Base-by-base conservation (phyloP, 768 basidiomycete genomes). In the Gloeostereum incarnatum region DNA sequence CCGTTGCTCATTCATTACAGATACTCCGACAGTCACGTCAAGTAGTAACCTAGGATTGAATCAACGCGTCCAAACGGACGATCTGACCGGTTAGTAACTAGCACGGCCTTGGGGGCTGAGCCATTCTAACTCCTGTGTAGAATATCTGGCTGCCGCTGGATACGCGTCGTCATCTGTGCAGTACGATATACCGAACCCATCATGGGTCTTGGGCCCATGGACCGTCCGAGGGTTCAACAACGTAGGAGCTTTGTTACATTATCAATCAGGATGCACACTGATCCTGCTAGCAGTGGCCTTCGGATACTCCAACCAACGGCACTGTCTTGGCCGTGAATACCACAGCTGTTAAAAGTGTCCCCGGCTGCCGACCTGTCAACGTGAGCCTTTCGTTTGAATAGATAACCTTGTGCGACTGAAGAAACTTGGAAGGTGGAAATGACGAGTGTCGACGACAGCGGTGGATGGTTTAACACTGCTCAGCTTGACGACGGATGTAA, bases 121-220 rank as follows among this genome's bases (percentile, higher is more conserved):
- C 33, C 33, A 34, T 34, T 13, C 14, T 19, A 17, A 20, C 14
- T 11, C 32, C 41, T 14, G 21, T 6, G 8, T 43, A 74, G 70
- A 63, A 3, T 76, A 75, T 53, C 50, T 72, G 27, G 64, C 69
- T 26, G 74, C 73, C 6, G 68, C 75, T 6, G 74, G 74, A 9
- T 76, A 65, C 43, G 70, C 75, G 9, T 66, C 69, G 7, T 66
- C 73, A 5, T 59, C 61, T 1, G 63, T 69, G 7, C 48, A 71
- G 17, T 77, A 73, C 45, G 49, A 62, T 38, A 53, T 76, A 3
- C 54, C 53, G 0, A 51, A 62, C 20, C 69, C 73, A 5, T 55
- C 67, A 2, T 78, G 77, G 46, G 52, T 69, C n/a, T 47, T 56
- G 32, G 54, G 51, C 6, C 57, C 55, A 3, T 76, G 70, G 44